phyloP scores from a whole-genome alignment of 1,139 yeast genomes.

The Candida sp. region DNA sequence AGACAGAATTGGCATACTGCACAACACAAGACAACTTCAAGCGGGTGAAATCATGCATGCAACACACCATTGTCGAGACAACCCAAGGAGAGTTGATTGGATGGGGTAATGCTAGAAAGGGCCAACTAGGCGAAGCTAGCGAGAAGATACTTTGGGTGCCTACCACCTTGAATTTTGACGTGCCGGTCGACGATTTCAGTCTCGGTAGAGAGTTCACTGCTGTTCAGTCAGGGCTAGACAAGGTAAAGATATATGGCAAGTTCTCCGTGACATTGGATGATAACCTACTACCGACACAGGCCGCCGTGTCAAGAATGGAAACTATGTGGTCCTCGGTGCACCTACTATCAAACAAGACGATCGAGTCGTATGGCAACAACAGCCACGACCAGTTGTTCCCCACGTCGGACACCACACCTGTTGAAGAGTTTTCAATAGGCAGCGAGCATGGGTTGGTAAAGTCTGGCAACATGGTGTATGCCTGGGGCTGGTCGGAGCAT shows the following conservation, averaged over 20 bases:
- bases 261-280: slow-evolving; percentile 4
- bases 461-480: slow-evolving; percentile 40
- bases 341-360: slow-evolving; percentile 24
- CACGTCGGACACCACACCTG: slow-evolving; percentile 6
- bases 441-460: slow-evolving; percentile 83
- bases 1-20: slow-evolving; percentile 19
- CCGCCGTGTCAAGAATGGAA: slow-evolving; percentile 22
- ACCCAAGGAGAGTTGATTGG: slow-evolving; percentile 54
- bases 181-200: slow-evolving; percentile 18
- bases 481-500: slow-evolving; percentile 99
- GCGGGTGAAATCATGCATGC: slow-evolving; percentile 52
- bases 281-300: background rate
- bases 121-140: slow-evolving; percentile 57
- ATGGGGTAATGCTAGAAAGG: slow-evolving; percentile 85
- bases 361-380: slow-evolving; percentile 71
- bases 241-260: slow-evolving; percentile 20
- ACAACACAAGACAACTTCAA: slow-evolving; percentile 10
- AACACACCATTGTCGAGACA: slow-evolving; percentile 55
- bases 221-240: slow-evolving; percentile 14
- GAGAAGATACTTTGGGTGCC: slow-evolving; percentile 30
- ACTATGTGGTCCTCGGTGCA: slow-evolving; percentile 90
- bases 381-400: slow-evolving; percentile 72
- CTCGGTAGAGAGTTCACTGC: slow-evolving; percentile 55
- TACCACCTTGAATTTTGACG: slow-evolving; percentile 21
- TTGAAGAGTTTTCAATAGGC: slow-evolving; percentile 53